phyloP scores from a whole-genome alignment of 2,329 filamentous ascomycete species.

The Trichoderma afroharzianum region DNA sequence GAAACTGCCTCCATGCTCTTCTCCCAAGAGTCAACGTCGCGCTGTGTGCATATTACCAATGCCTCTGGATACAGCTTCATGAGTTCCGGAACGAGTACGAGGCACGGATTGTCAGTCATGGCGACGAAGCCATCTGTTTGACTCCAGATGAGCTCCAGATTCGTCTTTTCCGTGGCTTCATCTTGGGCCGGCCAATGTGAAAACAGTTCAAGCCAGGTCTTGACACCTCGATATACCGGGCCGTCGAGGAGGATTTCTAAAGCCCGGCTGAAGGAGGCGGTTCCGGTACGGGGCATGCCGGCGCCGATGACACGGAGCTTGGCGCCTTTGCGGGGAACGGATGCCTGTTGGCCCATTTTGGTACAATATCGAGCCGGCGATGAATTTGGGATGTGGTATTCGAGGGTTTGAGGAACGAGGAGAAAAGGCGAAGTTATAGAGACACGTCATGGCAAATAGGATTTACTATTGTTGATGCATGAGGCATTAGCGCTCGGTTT shows the following conservation, averaged over 20 bases:
- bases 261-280: slow-evolving; percentile 24
- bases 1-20: slow-evolving; percentile 20
- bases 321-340: slow-evolving; percentile 21
- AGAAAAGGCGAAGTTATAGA: background rate
- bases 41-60: slow-evolving; percentile 22
- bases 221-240: slow-evolving; percentile 23
- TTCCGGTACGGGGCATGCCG: slow-evolving; percentile 26
- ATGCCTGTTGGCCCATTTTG: slow-evolving; percentile 24
- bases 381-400: background rate
- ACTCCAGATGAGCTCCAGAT: background rate
- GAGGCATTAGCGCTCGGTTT: background rate
- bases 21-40: slow-evolving; percentile 21
- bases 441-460: background rate
- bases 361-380: background rate
- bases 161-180: background rate
- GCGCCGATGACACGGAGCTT: slow-evolving; percentile 26
- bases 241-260: slow-evolving; percentile 26
- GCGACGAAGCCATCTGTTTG: background rate
- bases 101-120: background rate
- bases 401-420: background rate
- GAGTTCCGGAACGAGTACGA: background rate
- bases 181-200: background rate
- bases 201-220: slow-evolving; percentile 17
- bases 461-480: background rate
- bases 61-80: slow-evolving; percentile 22